Conservation (phyloP, 129 eudicot species). For the Cynara cardunculus region DNA sequence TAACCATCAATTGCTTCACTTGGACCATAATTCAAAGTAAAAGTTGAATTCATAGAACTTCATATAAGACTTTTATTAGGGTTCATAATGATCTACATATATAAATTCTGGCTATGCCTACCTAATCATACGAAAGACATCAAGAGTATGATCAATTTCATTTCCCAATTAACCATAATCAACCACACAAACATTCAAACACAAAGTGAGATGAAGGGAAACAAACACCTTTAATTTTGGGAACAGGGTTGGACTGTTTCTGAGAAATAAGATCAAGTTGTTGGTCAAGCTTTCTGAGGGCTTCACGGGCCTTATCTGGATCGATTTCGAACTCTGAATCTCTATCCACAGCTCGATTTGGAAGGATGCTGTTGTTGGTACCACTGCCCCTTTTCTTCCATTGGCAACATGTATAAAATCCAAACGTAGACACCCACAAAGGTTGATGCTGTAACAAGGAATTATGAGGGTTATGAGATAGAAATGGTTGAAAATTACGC, state of each 20-base stretch:
- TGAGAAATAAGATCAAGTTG: conserved; percentile 51
- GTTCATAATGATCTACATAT: neutral
- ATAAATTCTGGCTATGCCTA: neutral
- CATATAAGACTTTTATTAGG: neutral
- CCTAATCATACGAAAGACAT: neutral
- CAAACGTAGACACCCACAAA: conserved; percentile 10
- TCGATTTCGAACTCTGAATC: conserved; percentile 70
- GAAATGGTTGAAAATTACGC: conserved; percentile 10
- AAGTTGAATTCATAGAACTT: neutral
- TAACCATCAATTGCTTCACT: neutral
- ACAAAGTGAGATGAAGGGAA: neutral
- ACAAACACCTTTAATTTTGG: conserved; percentile 46
- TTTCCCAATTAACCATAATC: neutral
- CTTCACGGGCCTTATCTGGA: conserved; percentile 67
- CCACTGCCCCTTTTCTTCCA: neutral
- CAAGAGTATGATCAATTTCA: neutral
- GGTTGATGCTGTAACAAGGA: conserved; percentile 7
- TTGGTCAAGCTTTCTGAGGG: conserved; percentile 60
- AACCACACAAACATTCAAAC: neutral
- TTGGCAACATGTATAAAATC: neutral
- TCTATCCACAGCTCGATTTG: conserved; percentile 27
- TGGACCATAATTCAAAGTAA: neutral
- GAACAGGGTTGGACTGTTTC: conserved; percentile 42
- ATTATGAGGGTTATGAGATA: neutral
- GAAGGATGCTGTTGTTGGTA: neutral